phyloP scores from a whole-genome alignment of 2,329 filamentous ascomycete species.

The Penicillium sclerotigenum region DNA sequence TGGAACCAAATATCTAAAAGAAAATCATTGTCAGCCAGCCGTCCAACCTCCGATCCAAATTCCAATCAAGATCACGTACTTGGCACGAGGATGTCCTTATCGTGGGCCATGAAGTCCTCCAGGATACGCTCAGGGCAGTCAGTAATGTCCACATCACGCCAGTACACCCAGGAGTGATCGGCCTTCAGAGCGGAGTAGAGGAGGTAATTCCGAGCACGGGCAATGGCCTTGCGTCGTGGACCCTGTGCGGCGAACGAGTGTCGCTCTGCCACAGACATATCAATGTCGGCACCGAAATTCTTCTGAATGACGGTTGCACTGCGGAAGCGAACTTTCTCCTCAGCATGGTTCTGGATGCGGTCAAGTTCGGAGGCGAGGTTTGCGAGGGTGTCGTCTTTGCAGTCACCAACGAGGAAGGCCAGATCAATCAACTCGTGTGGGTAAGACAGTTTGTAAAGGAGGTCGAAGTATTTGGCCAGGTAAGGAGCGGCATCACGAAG shows the following conservation, averaged over 20 bases:
- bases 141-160: constrained; percentile 94
- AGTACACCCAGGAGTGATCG: constrained; percentile 98
- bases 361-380: constrained; percentile 80
- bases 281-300: constrained; percentile 74
- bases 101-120: constrained; percentile 92
- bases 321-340: constrained; percentile 76
- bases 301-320: constrained; percentile 86
- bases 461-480: constrained; percentile 87
- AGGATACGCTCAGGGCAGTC: constrained; percentile 84
- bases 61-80: constrained; percentile 60
- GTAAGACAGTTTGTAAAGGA: constrained; percentile 84
- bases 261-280: constrained; percentile 75
- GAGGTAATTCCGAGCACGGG: constrained; percentile 85
- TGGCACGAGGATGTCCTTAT: constrained; percentile 88
- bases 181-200: constrained; percentile 79
- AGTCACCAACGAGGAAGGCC: constrained; percentile 90
- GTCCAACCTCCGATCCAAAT: neutral
- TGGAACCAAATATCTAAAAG: constrained; percentile 91
- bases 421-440: constrained; percentile 94
- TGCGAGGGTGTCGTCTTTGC: constrained; percentile 85
- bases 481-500: constrained; percentile 82
- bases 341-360: constrained; percentile 73
- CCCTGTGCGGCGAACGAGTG: constrained; percentile 86
- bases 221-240: constrained; percentile 86
- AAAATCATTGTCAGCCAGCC: constrained; percentile 14